Conservation (phyloP, 1,284 basidiomycete species). For the Leucoagaricus sp. region DNA sequence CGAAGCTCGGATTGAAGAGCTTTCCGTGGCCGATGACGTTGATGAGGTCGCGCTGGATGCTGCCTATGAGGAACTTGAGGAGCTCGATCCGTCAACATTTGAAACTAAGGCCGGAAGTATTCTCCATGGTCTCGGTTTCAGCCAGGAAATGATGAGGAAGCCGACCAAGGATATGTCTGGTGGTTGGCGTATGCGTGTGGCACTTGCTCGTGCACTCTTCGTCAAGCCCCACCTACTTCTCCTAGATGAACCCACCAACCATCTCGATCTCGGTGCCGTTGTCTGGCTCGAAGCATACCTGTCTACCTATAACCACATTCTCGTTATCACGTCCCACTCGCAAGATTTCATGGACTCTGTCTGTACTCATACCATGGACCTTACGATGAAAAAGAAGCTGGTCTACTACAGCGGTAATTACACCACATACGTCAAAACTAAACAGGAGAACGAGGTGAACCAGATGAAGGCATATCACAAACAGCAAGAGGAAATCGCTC, state of each 20-base stretch:
- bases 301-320: conserved; percentile 97
- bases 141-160: conserved; percentile 90
- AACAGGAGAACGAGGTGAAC: conserved; percentile 96
- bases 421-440: conserved; percentile 94
- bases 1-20: conserved; percentile 93
- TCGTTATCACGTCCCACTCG: conserved; percentile 95
- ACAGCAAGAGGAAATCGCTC: conserved; percentile 97
- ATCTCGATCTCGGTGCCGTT: conserved; percentile 95
- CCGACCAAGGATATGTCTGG: conserved; percentile 98
- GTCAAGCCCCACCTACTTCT: conserved; percentile 95
- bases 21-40: conserved; percentile 86
- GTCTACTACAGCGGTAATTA: conserved; percentile 98
- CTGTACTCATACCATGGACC: conserved; percentile 98
- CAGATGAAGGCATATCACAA: conserved; percentile 99
- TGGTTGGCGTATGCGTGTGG: conserved; percentile 99
- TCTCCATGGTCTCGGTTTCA: conserved; percentile 96
- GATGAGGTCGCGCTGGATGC: conserved; percentile 87
- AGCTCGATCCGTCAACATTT: conserved; percentile 94
- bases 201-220: conserved; percentile 94
- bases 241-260: conserved; percentile 89
- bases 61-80: conserved; percentile 96
- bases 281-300: conserved; percentile 99
- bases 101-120: conserved; percentile 96
- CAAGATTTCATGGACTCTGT: conserved; percentile 98
- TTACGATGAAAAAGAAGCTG: conserved; percentile 87